Percentiles rank a stretch among this genome's conserved stretches.
These are phyloP conservation scores for Microsporum ferrugineum DNA, from an alignment of 2,329 filamentous ascomycete species.

Conservation along the genomic window DNA sequence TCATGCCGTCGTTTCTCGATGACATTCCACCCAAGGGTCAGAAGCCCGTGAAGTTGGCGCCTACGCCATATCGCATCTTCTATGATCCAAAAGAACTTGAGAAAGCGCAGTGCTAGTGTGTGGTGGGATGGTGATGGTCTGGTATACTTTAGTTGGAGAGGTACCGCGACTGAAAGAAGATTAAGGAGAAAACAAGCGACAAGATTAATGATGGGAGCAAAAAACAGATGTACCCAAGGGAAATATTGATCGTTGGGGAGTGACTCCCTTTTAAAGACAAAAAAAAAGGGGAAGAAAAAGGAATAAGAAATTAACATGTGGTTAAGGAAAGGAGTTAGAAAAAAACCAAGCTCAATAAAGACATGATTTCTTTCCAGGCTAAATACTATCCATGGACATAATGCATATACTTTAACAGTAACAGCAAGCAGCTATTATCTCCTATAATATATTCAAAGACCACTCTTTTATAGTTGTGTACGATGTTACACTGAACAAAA, in stretches of 20 bases:
- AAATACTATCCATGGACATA: background rate
- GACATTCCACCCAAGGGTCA: conserved; percentile 17
- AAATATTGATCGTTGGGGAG: background rate
- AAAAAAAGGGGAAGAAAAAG: background rate
- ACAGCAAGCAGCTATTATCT: background rate
- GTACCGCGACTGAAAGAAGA: background rate
- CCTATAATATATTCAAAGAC: background rate
- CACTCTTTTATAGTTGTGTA: background rate
- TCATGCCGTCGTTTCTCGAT: conserved; percentile 18
- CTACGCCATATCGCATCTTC: background rate
- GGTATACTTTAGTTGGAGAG: background rate
- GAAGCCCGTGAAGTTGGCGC: background rate
- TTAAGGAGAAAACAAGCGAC: background rate
- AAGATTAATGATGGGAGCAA: background rate
- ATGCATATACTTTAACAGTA: background rate
- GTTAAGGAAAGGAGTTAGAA: no score
- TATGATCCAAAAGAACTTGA: background rate
- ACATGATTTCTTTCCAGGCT: background rate
- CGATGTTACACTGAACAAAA: background rate
- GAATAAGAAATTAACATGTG: background rate
- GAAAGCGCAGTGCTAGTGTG: background rate
- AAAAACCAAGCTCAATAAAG: background rate
- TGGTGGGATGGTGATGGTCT: background rate
- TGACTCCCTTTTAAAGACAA: background rate
- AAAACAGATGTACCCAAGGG: background rate